These are phyloP conservation scores for Mollisiaceae sp. DNA, from an alignment of 2,329 filamentous ascomycete genomes.

Conservation along the genomic window DNA sequence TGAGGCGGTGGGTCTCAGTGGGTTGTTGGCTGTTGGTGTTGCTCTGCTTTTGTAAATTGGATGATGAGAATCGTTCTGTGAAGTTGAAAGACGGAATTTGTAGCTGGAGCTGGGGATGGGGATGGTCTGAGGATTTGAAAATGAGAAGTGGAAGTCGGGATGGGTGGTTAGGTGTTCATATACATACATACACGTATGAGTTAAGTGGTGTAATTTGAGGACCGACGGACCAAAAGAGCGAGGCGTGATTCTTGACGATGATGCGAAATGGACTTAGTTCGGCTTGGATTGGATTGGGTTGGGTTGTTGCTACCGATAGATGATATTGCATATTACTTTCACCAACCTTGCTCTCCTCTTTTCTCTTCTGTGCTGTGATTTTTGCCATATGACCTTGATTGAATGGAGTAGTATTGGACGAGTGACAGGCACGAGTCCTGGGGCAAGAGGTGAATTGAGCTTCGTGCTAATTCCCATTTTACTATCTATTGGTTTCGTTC, in stretches of 20 bases:
- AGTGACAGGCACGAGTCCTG: no score
- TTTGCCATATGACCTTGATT: no score
- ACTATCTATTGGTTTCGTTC: neutral
- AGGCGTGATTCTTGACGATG: constrained; percentile 13
- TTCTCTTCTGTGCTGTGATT: neutral
- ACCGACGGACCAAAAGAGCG: neutral
- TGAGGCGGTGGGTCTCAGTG: neutral
- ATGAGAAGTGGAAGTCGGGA: no score
- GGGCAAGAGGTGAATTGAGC: no score
- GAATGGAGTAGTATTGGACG: no score
- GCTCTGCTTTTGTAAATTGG: constrained; percentile 10
- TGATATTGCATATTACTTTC: constrained; percentile 16
- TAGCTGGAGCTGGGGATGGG: no score
- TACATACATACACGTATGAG: constrained; percentile 9
- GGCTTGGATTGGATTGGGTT: no score
- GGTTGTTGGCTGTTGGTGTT: constrained; percentile 11
- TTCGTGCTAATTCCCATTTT: neutral
- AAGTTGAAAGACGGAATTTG: no score
- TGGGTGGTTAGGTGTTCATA: neutral
- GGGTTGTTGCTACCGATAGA: neutral
- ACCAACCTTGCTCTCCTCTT: neutral
- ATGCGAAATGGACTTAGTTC: neutral
- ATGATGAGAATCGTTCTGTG: neutral
- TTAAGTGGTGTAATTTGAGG: constrained; percentile 8
- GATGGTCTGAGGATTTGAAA: no score